Evolutionary conservation across 495 filamentous ascomycete genomes (phyloP).

Genomic region (Aspergillus baeticus): DNA sequence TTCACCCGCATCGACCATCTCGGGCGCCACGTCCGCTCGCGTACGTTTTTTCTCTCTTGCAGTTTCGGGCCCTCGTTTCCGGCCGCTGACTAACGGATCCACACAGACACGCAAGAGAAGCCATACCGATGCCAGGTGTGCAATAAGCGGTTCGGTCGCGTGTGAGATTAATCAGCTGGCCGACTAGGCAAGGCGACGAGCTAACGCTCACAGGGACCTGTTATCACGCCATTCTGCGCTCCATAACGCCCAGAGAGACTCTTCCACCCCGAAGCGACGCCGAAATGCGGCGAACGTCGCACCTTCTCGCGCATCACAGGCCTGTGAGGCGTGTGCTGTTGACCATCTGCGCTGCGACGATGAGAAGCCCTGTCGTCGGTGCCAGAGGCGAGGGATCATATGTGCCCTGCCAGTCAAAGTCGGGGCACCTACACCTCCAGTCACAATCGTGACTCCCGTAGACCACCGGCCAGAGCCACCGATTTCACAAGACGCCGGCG

Average conservation of each 20-base stretch:
- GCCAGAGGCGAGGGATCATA: not conserved
- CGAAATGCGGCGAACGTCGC: too few species aligned
- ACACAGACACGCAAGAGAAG: not conserved
- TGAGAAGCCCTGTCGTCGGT: constrained; percentile 2
- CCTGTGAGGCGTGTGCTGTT: not conserved
- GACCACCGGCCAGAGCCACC: too few species aligned
- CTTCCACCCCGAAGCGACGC: too few species aligned
- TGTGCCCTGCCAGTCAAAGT: not conserved
- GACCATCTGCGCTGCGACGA: not conserved
- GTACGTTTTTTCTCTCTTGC: not conserved
- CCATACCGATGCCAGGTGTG: not conserved
- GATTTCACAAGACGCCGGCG: too few species aligned
- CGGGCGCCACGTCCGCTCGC: not conserved
- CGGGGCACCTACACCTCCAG: too few species aligned
- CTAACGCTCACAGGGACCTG: too few species aligned
- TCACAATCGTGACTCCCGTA: too few species aligned
- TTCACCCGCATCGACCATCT: not conserved
- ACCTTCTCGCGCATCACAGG: not conserved
- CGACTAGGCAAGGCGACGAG: too few species aligned
- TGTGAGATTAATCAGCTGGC: not conserved
- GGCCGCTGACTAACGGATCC: too few species aligned
- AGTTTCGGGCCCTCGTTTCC: too few species aligned
- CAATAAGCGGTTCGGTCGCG: not conserved
- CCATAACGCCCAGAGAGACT: too few species aligned
- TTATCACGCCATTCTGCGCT: too few species aligned